Evolutionary conservation across 495 filamentous ascomycete species (phyloP).

Genomic region (Beverwykella pulmonaria): DNA sequence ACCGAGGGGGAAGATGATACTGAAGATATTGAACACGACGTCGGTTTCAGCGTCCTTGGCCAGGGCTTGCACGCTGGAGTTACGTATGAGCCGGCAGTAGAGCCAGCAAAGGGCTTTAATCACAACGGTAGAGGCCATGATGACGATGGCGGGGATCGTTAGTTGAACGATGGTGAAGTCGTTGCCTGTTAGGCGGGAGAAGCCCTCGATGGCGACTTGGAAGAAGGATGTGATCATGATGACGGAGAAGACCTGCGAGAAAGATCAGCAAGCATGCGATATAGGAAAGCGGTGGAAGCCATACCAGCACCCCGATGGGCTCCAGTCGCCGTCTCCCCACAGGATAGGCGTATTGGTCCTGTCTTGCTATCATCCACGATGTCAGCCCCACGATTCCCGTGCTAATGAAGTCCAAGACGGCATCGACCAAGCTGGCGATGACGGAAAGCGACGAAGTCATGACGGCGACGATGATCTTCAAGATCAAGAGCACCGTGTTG

Average conservation of each 20-base stretch:
- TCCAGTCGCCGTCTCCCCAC: conserved; percentile 73
- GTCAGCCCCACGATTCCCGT: conserved; percentile 87
- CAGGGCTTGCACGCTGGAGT: conserved; percentile 84
- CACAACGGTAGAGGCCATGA: conserved; percentile 81
- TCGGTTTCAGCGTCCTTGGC: conserved; percentile 69
- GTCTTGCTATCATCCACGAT: conserved; percentile 69
- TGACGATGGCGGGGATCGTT: conserved; percentile 70
- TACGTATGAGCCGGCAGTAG: conserved; percentile 87
- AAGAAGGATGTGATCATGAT: conserved; percentile 78
- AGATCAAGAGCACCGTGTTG: conserved; percentile 73
- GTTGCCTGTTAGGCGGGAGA: conserved; percentile 63
- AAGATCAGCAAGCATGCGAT: background rate
- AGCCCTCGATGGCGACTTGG: conserved; percentile 76
- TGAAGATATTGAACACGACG: conserved; percentile 90
- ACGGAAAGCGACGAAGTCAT: conserved; percentile 85
- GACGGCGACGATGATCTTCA: conserved; percentile 78
- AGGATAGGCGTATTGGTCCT: conserved; percentile 81
- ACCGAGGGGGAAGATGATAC: conserved; percentile 81
- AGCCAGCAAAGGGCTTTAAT: conserved; percentile 85
- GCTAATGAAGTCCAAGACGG: conserved; percentile 81
- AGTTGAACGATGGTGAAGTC: conserved; percentile 73
- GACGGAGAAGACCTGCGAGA: conserved; percentile 48
- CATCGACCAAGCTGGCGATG: conserved; percentile 85
- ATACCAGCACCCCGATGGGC: conserved; percentile 53
- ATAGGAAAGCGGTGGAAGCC: too few relatives aligned